Evolutionary conservation across 495 filamentous ascomycete genomes (phyloP), one percentile per base, ranked within the genome.

Genomic region (Monascus purpureus): DNA sequence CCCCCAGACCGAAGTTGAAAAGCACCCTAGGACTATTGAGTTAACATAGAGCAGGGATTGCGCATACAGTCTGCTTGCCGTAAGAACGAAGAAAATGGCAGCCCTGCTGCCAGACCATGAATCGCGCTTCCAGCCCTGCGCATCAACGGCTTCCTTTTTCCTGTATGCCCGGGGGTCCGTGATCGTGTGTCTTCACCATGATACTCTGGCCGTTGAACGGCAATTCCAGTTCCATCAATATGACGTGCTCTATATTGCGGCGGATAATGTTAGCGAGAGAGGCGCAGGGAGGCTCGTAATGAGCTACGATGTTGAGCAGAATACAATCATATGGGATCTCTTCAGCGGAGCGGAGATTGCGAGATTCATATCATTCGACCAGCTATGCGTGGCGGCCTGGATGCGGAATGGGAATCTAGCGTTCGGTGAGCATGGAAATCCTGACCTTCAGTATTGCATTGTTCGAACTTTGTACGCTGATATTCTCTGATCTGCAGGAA

Each of bases 381-480:
- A 77, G 38, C 69, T 97, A 34, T 72, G 70, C 24, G 77, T 82
- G 29, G 90, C 90, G 28, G 67, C 81, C 12, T 97, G 88, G 86
- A 94, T 97, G 90, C 72, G 79, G 29, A 94, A 95, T 62, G 90
- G 92, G 24, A 93, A 95, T 67, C 75, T 97, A 36, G 88, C 83
- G 31, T 95, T 96, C 63, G 90, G 88, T 93, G 65, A 50, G 68
- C 6, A 19, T 3, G 13, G 9, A 4, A 28, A 14, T 6, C 8
- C 22, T 24, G 6, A 11, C 22, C 11, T 6, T 11, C 6, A 6
- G 7, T 30, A 8, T 16, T n/a, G n/a, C n/a, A n/a, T n/a, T n/a
- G n/a, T n/a, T n/a, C n/a, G n/a, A n/a, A n/a, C n/a, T n/a, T n/a
- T 6, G 6, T 13, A 30, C 14, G 5, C 17, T 20, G 20, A 22